Conservation (phyloP, 495 filamentous ascomycete genomes). For the Hypoxylon intermedium region DNA sequence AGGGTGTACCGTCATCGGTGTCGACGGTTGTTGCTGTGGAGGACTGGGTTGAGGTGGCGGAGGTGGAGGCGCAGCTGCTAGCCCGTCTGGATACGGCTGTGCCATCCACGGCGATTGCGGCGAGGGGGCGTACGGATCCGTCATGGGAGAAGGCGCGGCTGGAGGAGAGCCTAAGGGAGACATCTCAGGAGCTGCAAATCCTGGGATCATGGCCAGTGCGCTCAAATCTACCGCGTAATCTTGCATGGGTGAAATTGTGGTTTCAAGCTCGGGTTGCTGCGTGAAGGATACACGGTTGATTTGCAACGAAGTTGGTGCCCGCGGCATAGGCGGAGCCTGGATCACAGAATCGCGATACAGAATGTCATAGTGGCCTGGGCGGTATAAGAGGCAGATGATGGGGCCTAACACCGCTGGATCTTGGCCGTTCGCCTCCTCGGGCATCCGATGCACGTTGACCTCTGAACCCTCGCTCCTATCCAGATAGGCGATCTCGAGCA, state of each 20-base stretch:
- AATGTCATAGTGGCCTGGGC: conserved; percentile 90
- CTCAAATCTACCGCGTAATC: conserved; percentile 50
- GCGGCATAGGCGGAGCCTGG: conserved; percentile 56
- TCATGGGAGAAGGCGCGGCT: conserved; percentile 38
- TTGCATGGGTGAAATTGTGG: conserved; percentile 49
- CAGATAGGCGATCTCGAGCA: conserved; percentile 87
- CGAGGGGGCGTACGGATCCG: conserved; percentile 48
- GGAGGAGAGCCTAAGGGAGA: conserved; percentile 41
- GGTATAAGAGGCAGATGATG: conserved; percentile 61
- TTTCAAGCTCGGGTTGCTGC: conserved; percentile 48
- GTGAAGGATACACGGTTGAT: conserved; percentile 57
- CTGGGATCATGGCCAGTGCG: conserved; percentile 56
- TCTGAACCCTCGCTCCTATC: conserved; percentile 83
- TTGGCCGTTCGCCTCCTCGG: conserved; percentile 60
- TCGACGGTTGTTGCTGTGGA: conserved; percentile 36
- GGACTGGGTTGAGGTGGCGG: conserved; percentile 43
- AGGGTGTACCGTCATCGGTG: conserved; percentile 44
- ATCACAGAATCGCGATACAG: conserved; percentile 68
- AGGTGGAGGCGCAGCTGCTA: conserved; percentile 39
- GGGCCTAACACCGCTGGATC: conserved; percentile 54
- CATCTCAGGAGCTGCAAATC: conserved; percentile 46
- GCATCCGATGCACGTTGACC: conserved; percentile 79
- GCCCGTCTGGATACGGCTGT: conserved; percentile 42
- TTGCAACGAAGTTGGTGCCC: conserved; percentile 59
- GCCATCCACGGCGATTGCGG: conserved; percentile 53